Evolutionary conservation across 352 stramenopile genomes (phyloP), one percentile per base, ranked within the genome.

Genomic region (Globisporangium parvum): DNA sequence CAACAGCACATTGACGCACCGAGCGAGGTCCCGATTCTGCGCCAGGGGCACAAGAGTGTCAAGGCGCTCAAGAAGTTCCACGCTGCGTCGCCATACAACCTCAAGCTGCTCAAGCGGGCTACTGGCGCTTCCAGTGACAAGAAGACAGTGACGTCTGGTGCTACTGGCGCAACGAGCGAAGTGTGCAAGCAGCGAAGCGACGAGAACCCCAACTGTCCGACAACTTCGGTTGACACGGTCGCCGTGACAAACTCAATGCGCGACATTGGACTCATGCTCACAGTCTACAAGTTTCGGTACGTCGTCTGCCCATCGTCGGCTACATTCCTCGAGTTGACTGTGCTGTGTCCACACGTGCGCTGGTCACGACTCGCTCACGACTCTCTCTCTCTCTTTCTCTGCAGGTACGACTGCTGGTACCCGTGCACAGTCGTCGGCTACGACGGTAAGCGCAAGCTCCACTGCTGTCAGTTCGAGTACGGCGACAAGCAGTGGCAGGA

Each of bases 401-500:
- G 33, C 46, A 81, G 74, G 60, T 91, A 90, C 48, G 79, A 92
- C 57, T 92, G 75, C 60, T 92, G 77, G 82, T 92, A 92, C 54
- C 77, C 69, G 48, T 92, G 82, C 68, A 87, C 69, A 1, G 62
- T 92, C 41, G 77, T 92, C 18, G 79, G 82, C 23, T 92, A 72
- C 45, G 82, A 92, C 41, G 59, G 61, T 33, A 92, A 92, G 52
- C 71, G 80, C 18, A 66, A 68, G 37, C 70, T 90, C 55, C 82
- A 92, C 62, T 89, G 79, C 55, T 90, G 79, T 47, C 77, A 88
- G 55, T 92, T 90, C 49, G 79, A 92, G 40, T 87, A 85, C 47
- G 80, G 80, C 4, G 82, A 93, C 67, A 91, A 91, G 65, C 82
- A 92, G 51, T 92, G 82, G 77, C 77, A 85, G 45, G 70, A 87